Conservation (phyloP, 208 protist genomes). For the Tetramitus jugosus region DNA sequence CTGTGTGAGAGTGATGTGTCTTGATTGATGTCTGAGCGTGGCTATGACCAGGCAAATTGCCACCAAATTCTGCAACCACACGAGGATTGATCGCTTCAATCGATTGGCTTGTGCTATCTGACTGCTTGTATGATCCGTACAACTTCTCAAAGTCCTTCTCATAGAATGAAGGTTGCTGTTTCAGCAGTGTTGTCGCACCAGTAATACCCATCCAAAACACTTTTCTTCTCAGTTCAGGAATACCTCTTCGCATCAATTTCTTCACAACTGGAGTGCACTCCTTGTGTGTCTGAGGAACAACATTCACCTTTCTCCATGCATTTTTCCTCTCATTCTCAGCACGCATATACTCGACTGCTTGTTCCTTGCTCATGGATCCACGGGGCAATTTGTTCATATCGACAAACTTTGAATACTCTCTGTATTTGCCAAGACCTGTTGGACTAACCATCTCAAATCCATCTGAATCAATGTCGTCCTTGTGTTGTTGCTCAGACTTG, state of each 20-base stretch:
- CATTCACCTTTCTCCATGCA: neutral
- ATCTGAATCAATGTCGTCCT: neutral
- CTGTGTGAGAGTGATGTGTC: too few species aligned
- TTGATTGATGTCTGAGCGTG: too few species aligned
- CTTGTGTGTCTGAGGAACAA: neutral
- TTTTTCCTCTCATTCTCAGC: neutral
- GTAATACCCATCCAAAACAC: neutral
- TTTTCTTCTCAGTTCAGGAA: neutral
- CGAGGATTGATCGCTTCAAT: neutral
- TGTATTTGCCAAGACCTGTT: neutral
- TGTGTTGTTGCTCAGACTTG: too few species aligned
- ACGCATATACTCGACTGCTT: too few species aligned
- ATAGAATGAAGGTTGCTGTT: neutral
- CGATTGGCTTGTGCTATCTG: neutral
- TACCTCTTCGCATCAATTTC: neutral
- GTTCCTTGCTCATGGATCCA: neutral
- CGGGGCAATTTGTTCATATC: neutral
- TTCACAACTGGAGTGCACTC: neutral
- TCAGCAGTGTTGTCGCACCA: neutral
- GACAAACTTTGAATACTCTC: neutral
- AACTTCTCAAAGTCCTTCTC: constrained; percentile 1
- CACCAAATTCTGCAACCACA: constrained; percentile 12
- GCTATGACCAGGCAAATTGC: neutral
- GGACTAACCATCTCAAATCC: neutral
- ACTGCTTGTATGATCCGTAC: neutral